Conservation (phyloP, 495 filamentous ascomycete species). For the Xylaria flabelliformis region DNA sequence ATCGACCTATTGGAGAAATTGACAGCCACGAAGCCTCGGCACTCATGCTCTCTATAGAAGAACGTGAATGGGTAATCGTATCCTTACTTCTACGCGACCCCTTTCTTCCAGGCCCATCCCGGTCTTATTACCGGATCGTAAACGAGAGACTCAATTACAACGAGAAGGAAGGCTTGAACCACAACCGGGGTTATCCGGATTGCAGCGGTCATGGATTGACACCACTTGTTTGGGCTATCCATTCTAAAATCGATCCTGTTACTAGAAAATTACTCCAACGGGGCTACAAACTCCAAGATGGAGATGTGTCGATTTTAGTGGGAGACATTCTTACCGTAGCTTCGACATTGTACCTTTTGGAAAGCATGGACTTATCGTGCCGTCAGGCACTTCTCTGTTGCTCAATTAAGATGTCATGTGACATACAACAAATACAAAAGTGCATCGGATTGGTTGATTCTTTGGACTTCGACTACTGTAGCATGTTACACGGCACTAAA, state of each 20-base stretch:
- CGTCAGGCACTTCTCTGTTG: not conserved
- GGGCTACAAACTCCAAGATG: not conserved
- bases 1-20: not conserved
- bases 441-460: not conserved
- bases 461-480: not conserved
- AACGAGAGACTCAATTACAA: not conserved
- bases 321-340: not conserved
- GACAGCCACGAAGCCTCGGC: constrained; percentile 1
- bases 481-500: no score
- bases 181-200: not conserved
- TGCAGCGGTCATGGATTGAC: not conserved
- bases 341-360: not conserved
- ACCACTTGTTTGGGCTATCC: not conserved
- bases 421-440: not conserved
- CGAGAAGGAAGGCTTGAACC: not conserved
- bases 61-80: not conserved
- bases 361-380: not conserved
- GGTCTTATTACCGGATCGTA: not conserved
- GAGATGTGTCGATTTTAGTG: not conserved
- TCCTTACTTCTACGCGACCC: not conserved
- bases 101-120: not conserved
- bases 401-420: not conserved
- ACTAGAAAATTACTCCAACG: not conserved
- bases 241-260: not conserved
- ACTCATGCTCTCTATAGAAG: not conserved